A percentile compares a stretch with the other conserved stretches of the same genome.
Evolutionary conservation across 2,329 filamentous ascomycete species (phyloP).

Genomic region (Uncinocarpus reesii): DNA sequence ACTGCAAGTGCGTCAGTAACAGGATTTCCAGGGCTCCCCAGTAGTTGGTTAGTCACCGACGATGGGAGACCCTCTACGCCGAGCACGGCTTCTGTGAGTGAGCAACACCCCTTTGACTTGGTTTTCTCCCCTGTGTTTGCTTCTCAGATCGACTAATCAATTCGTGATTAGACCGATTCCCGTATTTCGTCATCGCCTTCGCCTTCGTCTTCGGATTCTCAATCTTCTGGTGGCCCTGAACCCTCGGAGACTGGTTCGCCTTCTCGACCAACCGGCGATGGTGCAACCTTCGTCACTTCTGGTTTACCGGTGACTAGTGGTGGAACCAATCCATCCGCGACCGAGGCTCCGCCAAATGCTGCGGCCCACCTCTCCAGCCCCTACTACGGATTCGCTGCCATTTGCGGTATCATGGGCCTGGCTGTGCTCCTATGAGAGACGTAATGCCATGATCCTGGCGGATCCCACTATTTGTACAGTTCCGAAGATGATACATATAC

Average conservation of each 20-base stretch:
- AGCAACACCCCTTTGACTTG: conserved; percentile 33
- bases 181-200: conserved; percentile 1
- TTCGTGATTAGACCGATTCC: conserved; percentile 21
- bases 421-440: not conserved
- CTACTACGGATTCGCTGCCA: conserved; percentile 1
- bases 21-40: conserved; percentile 51
- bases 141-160: not conserved
- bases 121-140: not conserved
- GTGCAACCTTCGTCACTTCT: not conserved
- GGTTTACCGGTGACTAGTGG: not conserved
- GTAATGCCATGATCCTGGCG: not conserved
- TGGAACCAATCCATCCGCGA: not conserved
- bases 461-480: not conserved
- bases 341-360: conserved; percentile 4
- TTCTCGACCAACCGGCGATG: conserved; percentile 3
- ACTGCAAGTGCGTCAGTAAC: conserved; percentile 38
- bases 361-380: not conserved
- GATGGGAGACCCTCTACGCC: conserved; percentile 64
- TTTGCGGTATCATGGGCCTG: conserved; percentile 2
- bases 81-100: conserved; percentile 57
- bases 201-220: conserved; percentile 10
- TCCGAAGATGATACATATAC: not conserved
- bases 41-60: conserved; percentile 69
- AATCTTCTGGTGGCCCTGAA: conserved; percentile 17
- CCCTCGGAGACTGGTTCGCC: conserved; percentile 12